Conservation (phyloP, 805 yeast species). For the Candida broadrunensis region DNA sequence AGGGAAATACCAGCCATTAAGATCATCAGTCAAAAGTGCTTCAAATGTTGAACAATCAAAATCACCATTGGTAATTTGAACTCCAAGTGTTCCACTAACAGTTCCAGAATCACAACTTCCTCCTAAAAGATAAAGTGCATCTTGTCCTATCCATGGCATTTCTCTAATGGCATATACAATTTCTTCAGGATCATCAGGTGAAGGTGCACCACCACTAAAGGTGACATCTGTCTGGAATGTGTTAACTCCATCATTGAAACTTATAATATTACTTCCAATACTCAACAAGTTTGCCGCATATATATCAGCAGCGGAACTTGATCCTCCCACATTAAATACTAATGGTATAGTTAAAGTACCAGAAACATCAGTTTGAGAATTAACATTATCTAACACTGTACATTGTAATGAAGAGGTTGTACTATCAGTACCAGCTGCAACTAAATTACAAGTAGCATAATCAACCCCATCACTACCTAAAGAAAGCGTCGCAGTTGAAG, state of each 20-base stretch:
- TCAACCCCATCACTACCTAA: neutral
- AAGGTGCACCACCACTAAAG: neutral
- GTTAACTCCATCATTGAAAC: neutral
- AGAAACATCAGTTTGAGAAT: neutral
- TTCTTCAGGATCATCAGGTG: neutral
- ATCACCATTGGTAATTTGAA: slow-evolving; percentile 3
- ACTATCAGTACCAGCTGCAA: neutral
- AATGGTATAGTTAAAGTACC: neutral
- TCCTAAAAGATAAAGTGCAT: slow-evolving; percentile 6
- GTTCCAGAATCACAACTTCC: slow-evolving; percentile 8
- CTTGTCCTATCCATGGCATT: neutral
- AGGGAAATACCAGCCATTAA: slow-evolving; percentile 16
- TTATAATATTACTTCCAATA: neutral
- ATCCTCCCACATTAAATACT: neutral
- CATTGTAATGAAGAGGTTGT: slow-evolving; percentile 13
- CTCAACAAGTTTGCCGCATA: neutral
- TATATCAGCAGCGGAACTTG: neutral
- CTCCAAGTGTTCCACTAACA: slow-evolving; percentile 12
- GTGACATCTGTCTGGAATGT: neutral
- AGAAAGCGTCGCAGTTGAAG: neutral
- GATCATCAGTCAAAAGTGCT: slow-evolving; percentile 9
- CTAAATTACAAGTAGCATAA: neutral
- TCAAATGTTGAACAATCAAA: slow-evolving; percentile 12
- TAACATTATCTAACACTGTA: slow-evolving; percentile 12
- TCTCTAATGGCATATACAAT: neutral